Percentiles rank a stretch among this genome's conserved stretches.
Conservation (phyloP, 805 yeast species). For the Metschnikowia baotianmanensis region DNA sequence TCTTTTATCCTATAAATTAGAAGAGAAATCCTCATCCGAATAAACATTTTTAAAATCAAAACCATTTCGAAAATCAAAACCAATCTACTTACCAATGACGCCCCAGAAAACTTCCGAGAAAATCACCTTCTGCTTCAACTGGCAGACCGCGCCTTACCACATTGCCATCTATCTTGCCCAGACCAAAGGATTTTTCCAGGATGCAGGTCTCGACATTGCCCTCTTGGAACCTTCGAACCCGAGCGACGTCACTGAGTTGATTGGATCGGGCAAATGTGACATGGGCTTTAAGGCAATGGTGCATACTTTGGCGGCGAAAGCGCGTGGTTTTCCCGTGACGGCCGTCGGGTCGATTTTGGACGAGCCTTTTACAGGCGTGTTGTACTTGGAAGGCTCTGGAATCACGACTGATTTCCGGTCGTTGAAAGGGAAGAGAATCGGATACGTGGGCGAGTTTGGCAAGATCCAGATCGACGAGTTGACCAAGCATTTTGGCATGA, state of each 20-base stretch:
- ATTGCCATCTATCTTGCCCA: constrained; percentile 52
- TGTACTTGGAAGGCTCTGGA: constrained; percentile 50
- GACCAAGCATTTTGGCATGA: constrained; percentile 55
- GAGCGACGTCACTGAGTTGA: constrained; percentile 55
- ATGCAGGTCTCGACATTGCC: constrained; percentile 50
- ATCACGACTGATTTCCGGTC: constrained; percentile 50
- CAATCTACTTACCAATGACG: not conserved
- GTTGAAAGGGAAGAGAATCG: constrained; percentile 51
- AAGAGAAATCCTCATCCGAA: not conserved
- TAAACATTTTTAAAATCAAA: not conserved
- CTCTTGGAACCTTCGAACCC: constrained; percentile 56
- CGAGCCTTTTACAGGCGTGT: constrained; percentile 57
- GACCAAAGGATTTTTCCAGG: constrained; percentile 48
- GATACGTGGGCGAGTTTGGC: constrained; percentile 60
- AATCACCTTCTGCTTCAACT: constrained; percentile 50
- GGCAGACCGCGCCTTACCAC: constrained; percentile 58
- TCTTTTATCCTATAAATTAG: not conserved
- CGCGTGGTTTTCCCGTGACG: constrained; percentile 56
- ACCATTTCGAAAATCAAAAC: not conserved
- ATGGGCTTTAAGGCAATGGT: constrained; percentile 62
- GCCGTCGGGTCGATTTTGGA: constrained; percentile 54
- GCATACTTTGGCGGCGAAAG: constrained; percentile 58
- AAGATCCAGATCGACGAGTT: constrained; percentile 57
- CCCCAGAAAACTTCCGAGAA: constrained; percentile 30
- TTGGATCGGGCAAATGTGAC: constrained; percentile 56